Conservation (phyloP, 768 basidiomycete genomes). For the Leccinum broughii region DNA sequence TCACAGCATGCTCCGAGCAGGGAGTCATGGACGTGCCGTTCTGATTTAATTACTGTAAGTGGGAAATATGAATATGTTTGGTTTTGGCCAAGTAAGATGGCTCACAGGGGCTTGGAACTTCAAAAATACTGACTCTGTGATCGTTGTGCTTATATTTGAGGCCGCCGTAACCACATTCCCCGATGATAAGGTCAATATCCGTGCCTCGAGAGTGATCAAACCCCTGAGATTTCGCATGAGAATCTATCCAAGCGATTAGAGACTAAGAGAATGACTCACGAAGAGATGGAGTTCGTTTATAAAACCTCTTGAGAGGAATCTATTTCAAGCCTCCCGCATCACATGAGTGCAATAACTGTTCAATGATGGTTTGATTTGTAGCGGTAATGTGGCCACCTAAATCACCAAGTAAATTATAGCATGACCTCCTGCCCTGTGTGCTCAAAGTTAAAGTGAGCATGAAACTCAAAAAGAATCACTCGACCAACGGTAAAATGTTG, state of each 20-base stretch:
- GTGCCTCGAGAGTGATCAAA: constrained; percentile 1
- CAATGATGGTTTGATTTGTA: neutral
- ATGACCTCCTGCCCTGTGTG: neutral
- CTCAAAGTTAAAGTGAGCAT: neutral
- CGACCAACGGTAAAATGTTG: neutral
- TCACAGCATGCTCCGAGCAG: neutral
- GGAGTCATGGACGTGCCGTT: constrained; percentile 8
- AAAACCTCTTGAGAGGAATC: neutral
- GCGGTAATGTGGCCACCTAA: neutral
- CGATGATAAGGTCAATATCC: neutral
- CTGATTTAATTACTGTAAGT: constrained; percentile 9
- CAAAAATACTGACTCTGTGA: constrained; percentile 23
- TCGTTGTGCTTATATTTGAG: constrained; percentile 12
- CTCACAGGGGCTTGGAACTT: constrained; percentile 19
- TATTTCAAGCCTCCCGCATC: neutral
- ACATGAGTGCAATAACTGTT: neutral
- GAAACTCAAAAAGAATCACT: neutral
- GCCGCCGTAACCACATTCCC: constrained; percentile 23
- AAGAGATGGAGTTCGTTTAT: neutral
- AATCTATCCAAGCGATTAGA: constrained; percentile 1
- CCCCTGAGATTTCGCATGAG: neutral
- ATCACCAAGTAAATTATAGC: neutral
- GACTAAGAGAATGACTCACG: neutral
- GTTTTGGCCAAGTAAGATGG: neutral
- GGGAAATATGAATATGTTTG: constrained; percentile 14